phyloP scores from a whole-genome alignment of 2,329 filamentous ascomycete species.

The Ophiostoma perfectum region DNA sequence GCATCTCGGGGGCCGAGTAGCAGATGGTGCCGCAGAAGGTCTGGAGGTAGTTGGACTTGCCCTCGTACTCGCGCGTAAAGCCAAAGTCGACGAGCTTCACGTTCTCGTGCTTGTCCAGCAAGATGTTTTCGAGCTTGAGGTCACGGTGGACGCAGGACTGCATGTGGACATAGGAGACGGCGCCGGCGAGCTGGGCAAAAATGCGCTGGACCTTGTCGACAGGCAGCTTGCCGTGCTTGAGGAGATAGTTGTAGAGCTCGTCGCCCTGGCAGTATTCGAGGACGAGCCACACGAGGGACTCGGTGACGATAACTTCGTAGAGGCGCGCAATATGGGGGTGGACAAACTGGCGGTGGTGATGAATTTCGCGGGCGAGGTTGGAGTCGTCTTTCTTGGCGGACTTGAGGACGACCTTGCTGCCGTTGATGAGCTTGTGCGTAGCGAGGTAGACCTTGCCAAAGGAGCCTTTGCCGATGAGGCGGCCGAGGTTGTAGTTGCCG shows the following conservation, averaged over 20 bases:
- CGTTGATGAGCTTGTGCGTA: constrained; percentile 94
- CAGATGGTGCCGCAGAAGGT: constrained; percentile 98
- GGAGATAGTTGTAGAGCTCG: constrained; percentile 93
- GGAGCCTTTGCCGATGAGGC: constrained; percentile 91
- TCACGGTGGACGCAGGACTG: constrained; percentile 96
- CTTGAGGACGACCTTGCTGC: constrained; percentile 98
- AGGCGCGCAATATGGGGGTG: constrained; percentile 95
- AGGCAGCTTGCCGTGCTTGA: constrained; percentile 77
- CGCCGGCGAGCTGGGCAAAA: constrained; percentile 91
- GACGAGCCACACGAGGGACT: constrained; percentile 90
- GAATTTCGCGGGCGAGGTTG: constrained; percentile 94
- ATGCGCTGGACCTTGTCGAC: constrained; percentile 88
- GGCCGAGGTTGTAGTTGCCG: constrained; percentile 88
- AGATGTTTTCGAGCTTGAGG: constrained; percentile 91
- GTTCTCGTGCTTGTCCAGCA: constrained; percentile 93
- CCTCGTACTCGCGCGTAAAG: constrained; percentile 95
- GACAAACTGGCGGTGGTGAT: constrained; percentile 95
- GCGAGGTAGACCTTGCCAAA: constrained; percentile 98
- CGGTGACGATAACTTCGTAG: constrained; percentile 97
- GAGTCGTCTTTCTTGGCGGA: constrained; percentile 93
- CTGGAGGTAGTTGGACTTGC: constrained; percentile 87
- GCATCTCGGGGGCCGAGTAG: constrained; percentile 97
- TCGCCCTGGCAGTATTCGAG: constrained; percentile 95
- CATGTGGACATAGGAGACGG: constrained; percentile 89
- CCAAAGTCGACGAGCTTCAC: constrained; percentile 98